Conservation (phyloP, 768 basidiomycete species). For the Calocybe indica region DNA sequence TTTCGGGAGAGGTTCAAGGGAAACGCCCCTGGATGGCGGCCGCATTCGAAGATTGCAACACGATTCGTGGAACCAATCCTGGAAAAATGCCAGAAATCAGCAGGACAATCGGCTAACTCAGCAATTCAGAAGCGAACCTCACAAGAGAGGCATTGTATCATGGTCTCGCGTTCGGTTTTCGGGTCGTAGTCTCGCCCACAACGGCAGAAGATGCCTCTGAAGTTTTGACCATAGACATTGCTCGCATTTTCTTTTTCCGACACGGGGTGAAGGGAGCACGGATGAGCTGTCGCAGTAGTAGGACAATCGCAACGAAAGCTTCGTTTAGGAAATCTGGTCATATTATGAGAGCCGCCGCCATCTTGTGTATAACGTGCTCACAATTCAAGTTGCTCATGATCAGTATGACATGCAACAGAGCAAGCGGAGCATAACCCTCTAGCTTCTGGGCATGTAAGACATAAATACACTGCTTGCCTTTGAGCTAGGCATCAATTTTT, state of each 20-base stretch:
- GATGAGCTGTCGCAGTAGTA: constrained; percentile 51
- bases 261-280: constrained; percentile 57
- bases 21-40: constrained; percentile 42
- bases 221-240: constrained; percentile 75
- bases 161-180: constrained; percentile 69
- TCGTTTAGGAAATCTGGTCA: constrained; percentile 67
- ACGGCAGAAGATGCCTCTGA: constrained; percentile 64
- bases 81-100: constrained; percentile 7
- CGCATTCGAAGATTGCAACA: constrained; percentile 75
- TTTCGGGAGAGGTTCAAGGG: constrained; percentile 20
- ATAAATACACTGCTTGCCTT: constrained; percentile 80
- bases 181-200: constrained; percentile 71
- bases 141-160: constrained; percentile 84
- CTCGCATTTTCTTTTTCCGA: constrained; percentile 47
- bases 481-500: constrained; percentile 5
- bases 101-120: background rate
- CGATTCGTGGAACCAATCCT: constrained; percentile 94
- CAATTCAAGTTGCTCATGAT: constrained; percentile 84
- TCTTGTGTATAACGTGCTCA: constrained; percentile 17
- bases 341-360: background rate
- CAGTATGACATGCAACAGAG: constrained; percentile 80
- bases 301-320: constrained; percentile 84
- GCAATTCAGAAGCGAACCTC: constrained; percentile 49
- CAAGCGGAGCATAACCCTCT: constrained; percentile 80
- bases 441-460: constrained; percentile 61